Base-by-base conservation (phyloP, 176 grass and related monocot species). In the Eremochloa ophiuroides region DNA sequence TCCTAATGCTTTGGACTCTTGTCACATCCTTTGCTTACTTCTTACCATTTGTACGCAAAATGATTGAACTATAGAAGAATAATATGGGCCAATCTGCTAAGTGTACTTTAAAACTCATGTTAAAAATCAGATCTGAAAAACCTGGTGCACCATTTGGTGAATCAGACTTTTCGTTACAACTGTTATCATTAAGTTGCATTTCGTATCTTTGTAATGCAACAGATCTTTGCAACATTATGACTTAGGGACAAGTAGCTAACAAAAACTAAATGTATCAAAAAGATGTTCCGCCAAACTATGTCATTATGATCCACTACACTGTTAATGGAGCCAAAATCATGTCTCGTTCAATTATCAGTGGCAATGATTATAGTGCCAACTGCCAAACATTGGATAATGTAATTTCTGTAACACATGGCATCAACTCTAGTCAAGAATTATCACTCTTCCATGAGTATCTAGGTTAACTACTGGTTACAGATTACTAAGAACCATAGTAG, bases 1-100 rank as follows among this genome's bases (percentile, higher is more conserved):
- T 37, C 56, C 47, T 72, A 58, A 63, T 23, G 11, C 8, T 82
- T 1, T 44, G 27, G 22, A 1, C 10, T 64, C 22, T 73, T 71
- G 14, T 80, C 39, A 84, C 18, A 66, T 55, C 14, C 8, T 76
- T 71, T 53, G 13, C 56, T 66, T 76, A 69, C 63, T 82, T 37
- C n/a, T 55, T 12, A 47, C 22, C 23, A 18, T 77, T 44, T 85
- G 12, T 46, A 66, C 1, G 9, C 8, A 66, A 47, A 38, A 29
- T 85, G 10, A 66, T 59, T 65, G 30, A 55, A 82, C 13, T 38
- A 22, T 40, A 76, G 8, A 46, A 34, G 9, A 79, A 48, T 63
- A 15, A 6, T 51, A 63, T 44, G 25, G 74, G 22, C n/a, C 35
- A 29, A 39, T 40, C 25, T 42, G n/a, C 17, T 14, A 39, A 18